Conservation (phyloP, 2,329 filamentous ascomycete genomes). For the Alternaria postmessia region DNA sequence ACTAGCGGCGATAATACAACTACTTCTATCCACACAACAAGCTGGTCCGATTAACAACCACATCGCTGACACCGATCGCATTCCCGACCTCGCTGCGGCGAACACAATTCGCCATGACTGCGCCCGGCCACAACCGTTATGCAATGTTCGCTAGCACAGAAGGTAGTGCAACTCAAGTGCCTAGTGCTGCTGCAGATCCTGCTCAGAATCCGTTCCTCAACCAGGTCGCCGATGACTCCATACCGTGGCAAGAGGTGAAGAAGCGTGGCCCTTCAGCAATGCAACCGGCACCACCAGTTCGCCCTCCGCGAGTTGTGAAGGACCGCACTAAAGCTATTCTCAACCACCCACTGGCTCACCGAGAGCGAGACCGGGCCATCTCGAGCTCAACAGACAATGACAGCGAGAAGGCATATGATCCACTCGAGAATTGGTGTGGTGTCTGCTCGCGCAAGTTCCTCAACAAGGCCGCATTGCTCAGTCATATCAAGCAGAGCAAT, state of each 20-base stretch:
- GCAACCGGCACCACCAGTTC: neutral
- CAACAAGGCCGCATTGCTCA: constrained; percentile 32
- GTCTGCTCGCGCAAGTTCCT: constrained; percentile 37
- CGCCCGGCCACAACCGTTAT: constrained; percentile 33
- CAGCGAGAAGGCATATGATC: constrained; percentile 25
- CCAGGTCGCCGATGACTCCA: constrained; percentile 32
- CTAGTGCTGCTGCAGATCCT: constrained; percentile 7
- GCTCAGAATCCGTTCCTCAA: constrained; percentile 32
- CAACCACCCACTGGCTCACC: neutral
- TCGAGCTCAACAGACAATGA: constrained; percentile 18
- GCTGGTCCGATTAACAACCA: neutral
- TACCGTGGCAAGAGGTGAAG: constrained; percentile 40
- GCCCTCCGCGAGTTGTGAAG: constrained; percentile 19
- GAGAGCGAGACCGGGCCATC: constrained; percentile 9
- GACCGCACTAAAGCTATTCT: constrained; percentile 5
- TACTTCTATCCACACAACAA: neutral
- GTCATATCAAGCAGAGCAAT: constrained; percentile 37
- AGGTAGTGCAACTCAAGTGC: constrained; percentile 9
- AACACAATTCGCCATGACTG: constrained; percentile 21
- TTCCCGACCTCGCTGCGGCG: neutral
- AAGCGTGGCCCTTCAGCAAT: constrained; percentile 20
- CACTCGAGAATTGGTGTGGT: constrained; percentile 44
- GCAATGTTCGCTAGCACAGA: constrained; percentile 30
- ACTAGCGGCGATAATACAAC: constrained; percentile 1
- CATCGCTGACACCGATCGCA: neutral